Conservation (phyloP, 495 filamentous ascomycete genomes). For the Lichina pygmaea region DNA sequence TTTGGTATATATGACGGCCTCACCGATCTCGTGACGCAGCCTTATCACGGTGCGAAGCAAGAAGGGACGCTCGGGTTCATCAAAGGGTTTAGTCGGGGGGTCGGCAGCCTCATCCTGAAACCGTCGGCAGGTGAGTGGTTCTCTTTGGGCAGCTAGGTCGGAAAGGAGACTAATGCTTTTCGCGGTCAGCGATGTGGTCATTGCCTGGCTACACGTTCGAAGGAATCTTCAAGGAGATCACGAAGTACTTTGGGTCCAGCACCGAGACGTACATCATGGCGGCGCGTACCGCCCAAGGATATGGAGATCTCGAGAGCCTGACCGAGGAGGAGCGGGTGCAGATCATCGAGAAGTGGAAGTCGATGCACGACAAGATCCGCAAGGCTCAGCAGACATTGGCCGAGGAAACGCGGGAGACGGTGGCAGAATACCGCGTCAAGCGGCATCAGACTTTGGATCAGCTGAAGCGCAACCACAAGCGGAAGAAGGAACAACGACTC, state of each 20-base stretch:
- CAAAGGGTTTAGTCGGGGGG: slow-evolving; percentile 50
- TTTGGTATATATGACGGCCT: slow-evolving; percentile 43
- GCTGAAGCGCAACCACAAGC: background rate
- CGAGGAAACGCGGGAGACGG: slow-evolving; percentile 3
- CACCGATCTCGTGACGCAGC: slow-evolving; percentile 45
- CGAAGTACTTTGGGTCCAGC: slow-evolving; percentile 30
- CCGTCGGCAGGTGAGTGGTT: slow-evolving; percentile 29
- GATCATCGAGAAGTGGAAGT: slow-evolving; percentile 29
- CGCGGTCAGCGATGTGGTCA: slow-evolving; percentile 23
- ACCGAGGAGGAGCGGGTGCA: slow-evolving; percentile 25
- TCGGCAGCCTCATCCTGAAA: slow-evolving; percentile 45
- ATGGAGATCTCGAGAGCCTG: slow-evolving; percentile 25
- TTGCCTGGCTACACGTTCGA: slow-evolving; percentile 48
- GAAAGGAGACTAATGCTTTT: slow-evolving; percentile 1
- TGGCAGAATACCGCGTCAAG: slow-evolving; percentile 13
- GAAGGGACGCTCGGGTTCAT: slow-evolving; percentile 40
- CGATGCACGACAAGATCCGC: slow-evolving; percentile 23
- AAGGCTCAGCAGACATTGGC: slow-evolving; percentile 11
- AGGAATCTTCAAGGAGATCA: slow-evolving; percentile 48
- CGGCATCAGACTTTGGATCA: slow-evolving; percentile 7
- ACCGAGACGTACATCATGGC: slow-evolving; percentile 46
- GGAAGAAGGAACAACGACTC: background rate
- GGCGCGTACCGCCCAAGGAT: slow-evolving; percentile 43
- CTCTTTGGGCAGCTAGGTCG: background rate
- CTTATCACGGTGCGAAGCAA: slow-evolving; percentile 34